Conservation (phyloP, 768 basidiomycete genomes). For the Clathrus columnatus region DNA sequence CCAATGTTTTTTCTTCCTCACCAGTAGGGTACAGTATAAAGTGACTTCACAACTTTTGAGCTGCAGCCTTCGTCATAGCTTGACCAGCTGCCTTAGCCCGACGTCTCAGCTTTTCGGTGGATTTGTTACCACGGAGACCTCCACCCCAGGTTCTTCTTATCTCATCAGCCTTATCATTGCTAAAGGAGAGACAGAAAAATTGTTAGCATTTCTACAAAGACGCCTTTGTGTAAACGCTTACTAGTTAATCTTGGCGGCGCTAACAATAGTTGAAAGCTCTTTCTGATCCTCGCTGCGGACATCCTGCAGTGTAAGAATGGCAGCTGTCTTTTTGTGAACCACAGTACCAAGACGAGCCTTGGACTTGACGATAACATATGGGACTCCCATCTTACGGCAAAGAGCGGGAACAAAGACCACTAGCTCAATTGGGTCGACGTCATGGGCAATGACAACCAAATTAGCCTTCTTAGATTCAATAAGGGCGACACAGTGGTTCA, state of each 20-base stretch:
- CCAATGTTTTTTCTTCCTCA: neutral
- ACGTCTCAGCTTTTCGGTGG: constrained; percentile 86
- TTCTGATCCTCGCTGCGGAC: constrained; percentile 91
- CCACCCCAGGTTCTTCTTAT: constrained; percentile 91
- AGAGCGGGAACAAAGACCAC: constrained; percentile 97
- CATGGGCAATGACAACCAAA: constrained; percentile 92
- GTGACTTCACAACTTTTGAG: constrained; percentile 62
- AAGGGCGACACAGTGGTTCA: constrained; percentile 94
- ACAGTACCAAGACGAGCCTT: constrained; percentile 97
- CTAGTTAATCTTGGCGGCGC: constrained; percentile 97
- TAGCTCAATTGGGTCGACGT: constrained; percentile 98
- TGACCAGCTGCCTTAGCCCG: constrained; percentile 87
- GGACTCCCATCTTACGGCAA: constrained; percentile 99
- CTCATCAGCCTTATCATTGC: constrained; percentile 91
- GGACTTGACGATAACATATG: constrained; percentile 97
- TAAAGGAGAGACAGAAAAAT: constrained; percentile 19
- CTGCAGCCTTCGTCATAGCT: constrained; percentile 42
- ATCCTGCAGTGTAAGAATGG: constrained; percentile 85
- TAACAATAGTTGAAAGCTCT: constrained; percentile 86
- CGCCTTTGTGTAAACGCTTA: constrained; percentile 32
- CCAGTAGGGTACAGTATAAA: too few relatives aligned
- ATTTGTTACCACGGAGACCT: constrained; percentile 92
- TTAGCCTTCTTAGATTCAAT: constrained; percentile 96
- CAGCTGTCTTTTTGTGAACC: constrained; percentile 97
- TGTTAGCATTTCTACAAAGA: neutral